Evolutionary conservation across 163 green algal species (phyloP).

Genomic region (Coccomyxa subellipsoidea): DNA sequence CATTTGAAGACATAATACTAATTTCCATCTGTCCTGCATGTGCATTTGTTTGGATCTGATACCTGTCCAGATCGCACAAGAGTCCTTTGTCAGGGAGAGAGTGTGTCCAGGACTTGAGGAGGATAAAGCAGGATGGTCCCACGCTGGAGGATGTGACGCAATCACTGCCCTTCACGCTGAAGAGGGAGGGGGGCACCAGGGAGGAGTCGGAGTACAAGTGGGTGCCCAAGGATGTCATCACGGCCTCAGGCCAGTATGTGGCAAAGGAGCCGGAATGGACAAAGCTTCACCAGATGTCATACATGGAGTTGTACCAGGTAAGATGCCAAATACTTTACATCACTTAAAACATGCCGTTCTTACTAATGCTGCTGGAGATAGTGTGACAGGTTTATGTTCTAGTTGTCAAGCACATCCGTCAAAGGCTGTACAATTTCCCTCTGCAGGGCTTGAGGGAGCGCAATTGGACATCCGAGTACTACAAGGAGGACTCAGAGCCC

Average conservation of each 20-base stretch:
- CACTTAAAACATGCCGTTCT: too few species aligned
- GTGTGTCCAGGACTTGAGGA: slow-evolving; percentile 36
- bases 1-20: neutral
- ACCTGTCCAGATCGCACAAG: too few species aligned
- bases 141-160: slow-evolving; percentile 40
- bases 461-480: slow-evolving; percentile 78
- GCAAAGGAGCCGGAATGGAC: slow-evolving; percentile 70
- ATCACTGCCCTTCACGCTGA: slow-evolving; percentile 16
- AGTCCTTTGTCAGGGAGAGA: too few species aligned
- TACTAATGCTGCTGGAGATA: too few species aligned
- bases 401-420: too few species aligned
- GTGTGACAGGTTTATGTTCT: too few species aligned
- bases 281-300: slow-evolving; percentile 55
- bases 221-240: slow-evolving; percentile 42
- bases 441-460: slow-evolving; percentile 68
- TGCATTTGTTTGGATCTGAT: too few species aligned
- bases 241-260: neutral
- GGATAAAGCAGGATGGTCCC: slow-evolving; percentile 53
- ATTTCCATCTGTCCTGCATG: too few species aligned
- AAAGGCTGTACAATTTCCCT: too few species aligned
- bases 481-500: slow-evolving; percentile 41
- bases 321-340: too few species aligned
- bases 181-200: neutral
- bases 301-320: slow-evolving; percentile 57
- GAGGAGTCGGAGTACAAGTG: slow-evolving; percentile 25